A percentile compares a stretch with the other conserved stretches of the same genome.
Conservation (phyloP, 352 stramenopile species). For the Phytophthora tentaculata region DNA sequence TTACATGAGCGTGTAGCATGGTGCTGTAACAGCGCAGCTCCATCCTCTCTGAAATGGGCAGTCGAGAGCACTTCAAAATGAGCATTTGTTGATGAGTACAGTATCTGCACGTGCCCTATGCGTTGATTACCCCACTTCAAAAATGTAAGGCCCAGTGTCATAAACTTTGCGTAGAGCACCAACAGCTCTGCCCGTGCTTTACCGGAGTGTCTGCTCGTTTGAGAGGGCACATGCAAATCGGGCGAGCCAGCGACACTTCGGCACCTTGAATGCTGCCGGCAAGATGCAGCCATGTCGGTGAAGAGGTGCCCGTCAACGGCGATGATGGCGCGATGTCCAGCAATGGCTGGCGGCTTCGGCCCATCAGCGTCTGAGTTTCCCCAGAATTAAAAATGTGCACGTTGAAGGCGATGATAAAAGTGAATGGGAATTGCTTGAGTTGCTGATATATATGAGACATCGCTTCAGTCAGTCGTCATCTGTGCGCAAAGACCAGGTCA, state of each 20-base stretch:
- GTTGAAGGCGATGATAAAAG: conserved; percentile 24
- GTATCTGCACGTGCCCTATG: conserved; percentile 5
- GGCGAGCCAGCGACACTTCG: conserved; percentile 8
- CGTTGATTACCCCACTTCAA: conserved; percentile 23
- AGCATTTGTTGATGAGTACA: background rate
- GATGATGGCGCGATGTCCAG: conserved; percentile 7
- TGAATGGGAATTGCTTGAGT: conserved; percentile 12
- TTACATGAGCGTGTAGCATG: too few species aligned
- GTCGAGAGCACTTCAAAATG: background rate
- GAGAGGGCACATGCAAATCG: conserved; percentile 16
- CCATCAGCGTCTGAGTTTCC: background rate
- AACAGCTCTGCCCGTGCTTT: conserved; percentile 11
- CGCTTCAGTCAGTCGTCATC: conserved; percentile 15
- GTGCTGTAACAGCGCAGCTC: too few species aligned
- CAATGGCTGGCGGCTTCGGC: conserved; percentile 8
- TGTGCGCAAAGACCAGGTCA: conserved; percentile 1
- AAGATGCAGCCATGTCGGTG: background rate
- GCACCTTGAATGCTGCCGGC: conserved; percentile 9
- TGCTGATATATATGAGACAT: conserved; percentile 32
- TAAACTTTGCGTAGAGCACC: conserved; percentile 2
- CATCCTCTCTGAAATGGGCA: background rate
- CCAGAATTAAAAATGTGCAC: conserved; percentile 3
- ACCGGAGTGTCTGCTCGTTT: conserved; percentile 33
- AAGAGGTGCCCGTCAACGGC: background rate
- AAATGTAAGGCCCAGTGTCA: conserved; percentile 1